Base-by-base conservation (phyloP, 805 yeast genomes). In the Saccharomyces kudriavzevii region DNA sequence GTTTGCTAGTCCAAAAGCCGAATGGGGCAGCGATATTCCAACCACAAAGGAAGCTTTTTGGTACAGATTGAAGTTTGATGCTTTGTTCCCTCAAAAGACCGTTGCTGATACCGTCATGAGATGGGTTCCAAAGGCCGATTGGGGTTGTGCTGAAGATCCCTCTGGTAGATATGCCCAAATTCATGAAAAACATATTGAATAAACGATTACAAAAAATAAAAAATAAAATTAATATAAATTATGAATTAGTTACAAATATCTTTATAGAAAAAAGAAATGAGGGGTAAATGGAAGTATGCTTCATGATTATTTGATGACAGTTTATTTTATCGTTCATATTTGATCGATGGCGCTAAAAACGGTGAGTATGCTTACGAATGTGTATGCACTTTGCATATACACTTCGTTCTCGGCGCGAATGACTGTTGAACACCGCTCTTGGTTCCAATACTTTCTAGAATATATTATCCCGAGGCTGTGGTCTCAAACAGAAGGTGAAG, bases 101-200 rank as follows among this genome's bases (percentile, higher is more conserved):
- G 99, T 96, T 60, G 97, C 96, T 55, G 76, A 83, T 45, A 94
- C 99, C 20, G 99, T 94, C 56, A 90, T 89, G 97, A 87, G 99
- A 81, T 94, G 99, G 99, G 76, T 94, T 74, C 99, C 99, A 71
- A 94, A 94, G 81, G 98, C 98, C 58, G 99, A 94, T 74, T 94
- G 99, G 99, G 99, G 99, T 62, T 94, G 99, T 77, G 90, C 91
- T 68, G 96, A 85, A 66, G 99, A 94, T 74, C 99, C 99, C 52
- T 87, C 96, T 53, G 99, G 99, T 61, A 88, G 99, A 77, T 92
- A 78, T 70, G 97, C 96, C 62, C 82, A 87, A 77, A 83, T 87
- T 64, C 99, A 94, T 73, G 91, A 87, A 53, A 71, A 85, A 64
- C 81, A 85, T 59, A 80, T 84, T 56, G 61, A 55, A 17, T 35